These are phyloP conservation scores for Testicularia cyperi DNA, from an alignment of 1,284 basidiomycete species.

Conservation along the genomic window DNA sequence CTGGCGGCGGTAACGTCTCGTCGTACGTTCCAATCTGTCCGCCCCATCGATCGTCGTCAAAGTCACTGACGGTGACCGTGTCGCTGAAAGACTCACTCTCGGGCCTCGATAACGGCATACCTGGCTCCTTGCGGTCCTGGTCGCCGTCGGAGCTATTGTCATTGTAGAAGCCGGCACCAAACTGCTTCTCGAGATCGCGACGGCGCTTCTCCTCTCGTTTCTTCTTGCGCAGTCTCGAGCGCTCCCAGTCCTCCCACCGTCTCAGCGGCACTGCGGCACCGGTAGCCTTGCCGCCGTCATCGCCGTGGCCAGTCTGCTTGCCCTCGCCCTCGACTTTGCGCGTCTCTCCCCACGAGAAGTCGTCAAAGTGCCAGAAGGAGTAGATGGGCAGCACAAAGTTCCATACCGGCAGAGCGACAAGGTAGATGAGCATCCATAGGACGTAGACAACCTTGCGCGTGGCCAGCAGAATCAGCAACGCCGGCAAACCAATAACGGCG, in stretches of 20 bases:
- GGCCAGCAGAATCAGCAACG: slow-evolving; percentile 86
- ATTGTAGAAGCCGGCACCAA: slow-evolving; percentile 70
- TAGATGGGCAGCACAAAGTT: slow-evolving; percentile 75
- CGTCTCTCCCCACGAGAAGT: slow-evolving; percentile 98
- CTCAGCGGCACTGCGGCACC: slow-evolving; percentile 78
- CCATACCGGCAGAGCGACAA: slow-evolving; percentile 66
- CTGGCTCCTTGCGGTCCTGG: slow-evolving; percentile 28
- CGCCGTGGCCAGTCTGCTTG: slow-evolving; percentile 71
- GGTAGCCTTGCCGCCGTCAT: slow-evolving; percentile 66
- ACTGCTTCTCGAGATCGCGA: slow-evolving; percentile 52
- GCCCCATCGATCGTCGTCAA: slow-evolving; percentile 89
- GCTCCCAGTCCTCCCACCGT: slow-evolving; percentile 99
- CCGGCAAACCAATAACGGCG: slow-evolving; percentile 89
- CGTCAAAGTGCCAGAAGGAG: slow-evolving; percentile 99
- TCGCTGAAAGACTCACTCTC: slow-evolving; percentile 40
- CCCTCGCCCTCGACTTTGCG: slow-evolving; percentile 77
- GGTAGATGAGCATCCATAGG: slow-evolving; percentile 95
- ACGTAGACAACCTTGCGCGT: slow-evolving; percentile 93
- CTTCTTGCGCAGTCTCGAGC: slow-evolving; percentile 87
- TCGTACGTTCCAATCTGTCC: slow-evolving; percentile 62
- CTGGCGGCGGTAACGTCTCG: slow-evolving; percentile 46
- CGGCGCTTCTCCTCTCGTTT: slow-evolving; percentile 80
- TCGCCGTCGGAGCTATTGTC: slow-evolving; percentile 62
- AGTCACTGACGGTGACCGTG: slow-evolving; percentile 35
- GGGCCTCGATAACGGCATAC: slow-evolving; percentile 17